Base-by-base conservation (phyloP, 208 protist genomes). In the Trypanosoma lewisi region DNA sequence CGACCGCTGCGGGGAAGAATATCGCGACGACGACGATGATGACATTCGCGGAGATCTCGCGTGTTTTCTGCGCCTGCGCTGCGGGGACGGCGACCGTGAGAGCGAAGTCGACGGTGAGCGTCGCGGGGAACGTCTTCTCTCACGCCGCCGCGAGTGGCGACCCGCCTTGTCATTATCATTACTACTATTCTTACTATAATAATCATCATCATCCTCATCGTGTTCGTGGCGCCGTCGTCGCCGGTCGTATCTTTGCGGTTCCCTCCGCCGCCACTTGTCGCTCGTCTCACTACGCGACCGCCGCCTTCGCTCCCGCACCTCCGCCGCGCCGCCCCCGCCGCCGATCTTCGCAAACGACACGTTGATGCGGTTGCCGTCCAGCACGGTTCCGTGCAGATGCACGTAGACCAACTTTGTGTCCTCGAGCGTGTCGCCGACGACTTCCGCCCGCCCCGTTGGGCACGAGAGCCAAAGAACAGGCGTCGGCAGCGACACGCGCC, bases 341-440 rank as follows among this genome's bases (percentile, higher is more conserved):
- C 67, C 59, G 0, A 85, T 21, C 34, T 71, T 68, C 0, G 68
- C 75, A 49, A 85, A 67, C 5, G 50, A 72, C n/a, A 82, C 75
- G 48, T 72, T 73, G 23, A 85, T 36, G 3, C 59, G 58, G 39
- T 67, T 58, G 5, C 79, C 79, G 56, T 82, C 79, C 19, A 85
- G 42, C 45, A 79, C 34, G 28, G 67, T 64, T 28, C 79, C 75
- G 51, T 82, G 70, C 0, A 85, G 45, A n/a, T 59, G 33, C 47
- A 71, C 71, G 41, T 71, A 78, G 0, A 79, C 71, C n/a, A 57
- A 42, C 30, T 73, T 76, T 2, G 79, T 77, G 37, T 85, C 79
- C 9, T 73, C 57, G 6, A 67, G 58, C 23, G 72, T 75, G 44
- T 50, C 60, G 23, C 70, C 67, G 14, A 75, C 50, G 14, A 82